phyloP scores from a whole-genome alignment of 352 stramenopile species.

The Pythium dissimile region DNA sequence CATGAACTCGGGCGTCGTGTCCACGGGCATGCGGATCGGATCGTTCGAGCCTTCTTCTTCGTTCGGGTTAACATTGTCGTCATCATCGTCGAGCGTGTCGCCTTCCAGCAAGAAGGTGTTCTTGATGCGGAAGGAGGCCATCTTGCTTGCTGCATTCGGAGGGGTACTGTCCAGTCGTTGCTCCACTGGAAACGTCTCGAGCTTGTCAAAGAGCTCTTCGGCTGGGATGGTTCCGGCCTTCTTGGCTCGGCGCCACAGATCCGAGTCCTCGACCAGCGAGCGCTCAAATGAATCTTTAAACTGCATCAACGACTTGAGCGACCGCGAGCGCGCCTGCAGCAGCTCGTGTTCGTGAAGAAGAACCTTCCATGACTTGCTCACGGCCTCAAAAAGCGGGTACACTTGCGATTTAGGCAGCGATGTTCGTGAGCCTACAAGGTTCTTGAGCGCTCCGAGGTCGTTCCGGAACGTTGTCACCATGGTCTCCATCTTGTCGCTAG shows the following conservation, averaged over 20 bases:
- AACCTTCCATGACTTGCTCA: conserved; percentile 84
- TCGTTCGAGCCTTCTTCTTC: conserved; percentile 42
- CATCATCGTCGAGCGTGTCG: conserved; percentile 25
- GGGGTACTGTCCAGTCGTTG: conserved; percentile 19
- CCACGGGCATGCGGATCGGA: conserved; percentile 85
- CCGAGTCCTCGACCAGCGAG: conserved; percentile 47
- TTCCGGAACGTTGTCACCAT: conserved; percentile 67
- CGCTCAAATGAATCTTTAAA: conserved; percentile 76
- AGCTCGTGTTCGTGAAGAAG: conserved; percentile 71
- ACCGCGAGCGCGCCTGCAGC: conserved; percentile 59
- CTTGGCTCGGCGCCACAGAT: conserved; percentile 49
- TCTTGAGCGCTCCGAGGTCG: conserved; percentile 66
- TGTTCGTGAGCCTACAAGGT: conserved; percentile 79
- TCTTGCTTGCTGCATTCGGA: neutral
- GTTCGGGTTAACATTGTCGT: conserved; percentile 17
- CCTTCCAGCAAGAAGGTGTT: conserved; percentile 35
- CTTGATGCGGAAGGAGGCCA: conserved; percentile 26
- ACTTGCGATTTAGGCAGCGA: conserved; percentile 93
- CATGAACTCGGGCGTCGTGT: conserved; percentile 93
- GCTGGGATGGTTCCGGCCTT: conserved; percentile 51
- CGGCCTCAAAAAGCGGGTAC: conserved; percentile 91
- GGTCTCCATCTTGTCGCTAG: conserved; percentile 72
- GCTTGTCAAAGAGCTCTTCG: conserved; percentile 69
- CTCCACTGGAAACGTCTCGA: conserved; percentile 56
- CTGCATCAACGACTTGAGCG: conserved; percentile 61